Base-by-base conservation (phyloP, 345 rosid species). In the Eucalyptus globulus region DNA sequence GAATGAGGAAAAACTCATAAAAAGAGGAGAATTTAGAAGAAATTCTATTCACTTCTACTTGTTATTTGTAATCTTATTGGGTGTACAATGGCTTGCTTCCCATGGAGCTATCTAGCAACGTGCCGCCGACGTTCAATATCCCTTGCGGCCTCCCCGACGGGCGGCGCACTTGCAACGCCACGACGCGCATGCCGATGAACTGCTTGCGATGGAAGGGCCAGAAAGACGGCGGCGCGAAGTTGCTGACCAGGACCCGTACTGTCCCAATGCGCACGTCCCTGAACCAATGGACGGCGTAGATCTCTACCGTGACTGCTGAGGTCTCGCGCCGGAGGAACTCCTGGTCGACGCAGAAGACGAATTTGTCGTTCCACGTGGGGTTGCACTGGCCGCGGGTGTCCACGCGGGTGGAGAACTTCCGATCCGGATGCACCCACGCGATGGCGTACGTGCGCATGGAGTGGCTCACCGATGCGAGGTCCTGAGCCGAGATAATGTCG, bases 341-440 rank as follows among this genome's bases (percentile, higher is more conserved):
- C n/a, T 96, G 97, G 87, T 94, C 97, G 31, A 97, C 98, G 6
- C 98, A 96, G 86, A 97, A 97, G 8, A 97, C 95, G 45, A 97
- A 96, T 89, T 97, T 96, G 90, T 97, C 99, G 69, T 97, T 97
- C 99, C 99, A 97, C 2, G 98, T 95, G 5, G 99, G 99, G 88
- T 94, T 94, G 80, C 90, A 88, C 15, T 91, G 93, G 49, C 98
- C 97, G 9, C 81, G 10, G 53, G 92, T 87, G 76, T 96, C 97
- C 24, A 97, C 94, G 11, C 98, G 93, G 43, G 99, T 97, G 44
- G 98, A 92, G 31, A 97, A 97, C 91, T 93, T 97, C 0, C 99
- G 94, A 13, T 96, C 92, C 1, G 96, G 95, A 87, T 97, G 96
- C 56, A 97, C 95, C 99, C 99, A 97, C 21, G 95, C 98, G 2